Evolutionary conservation across 169 alveolate species (phyloP).

Genomic region (Babesia ovis): DNA sequence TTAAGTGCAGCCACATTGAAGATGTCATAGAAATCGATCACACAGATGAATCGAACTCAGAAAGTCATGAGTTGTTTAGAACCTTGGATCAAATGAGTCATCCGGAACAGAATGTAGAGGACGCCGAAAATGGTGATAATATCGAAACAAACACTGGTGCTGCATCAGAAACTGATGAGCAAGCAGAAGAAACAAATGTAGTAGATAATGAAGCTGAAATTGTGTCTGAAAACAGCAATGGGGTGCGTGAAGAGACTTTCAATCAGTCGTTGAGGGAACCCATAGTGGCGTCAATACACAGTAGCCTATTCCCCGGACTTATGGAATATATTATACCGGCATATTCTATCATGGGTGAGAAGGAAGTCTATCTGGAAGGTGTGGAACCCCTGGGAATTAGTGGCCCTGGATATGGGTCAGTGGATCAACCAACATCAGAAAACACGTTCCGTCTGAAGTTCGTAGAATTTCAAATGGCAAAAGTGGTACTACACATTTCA

Average conservation of each 20-base stretch:
- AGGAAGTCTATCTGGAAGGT: slow-evolving; percentile 17
- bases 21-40: slow-evolving; percentile 6
- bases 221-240: neutral
- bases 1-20: slow-evolving; percentile 26
- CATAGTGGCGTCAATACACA: slow-evolving; percentile 7
- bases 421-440: slow-evolving; percentile 4
- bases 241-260: neutral
- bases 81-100: neutral
- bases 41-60: neutral
- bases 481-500: slow-evolving; percentile 8
- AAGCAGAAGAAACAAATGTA: neutral
- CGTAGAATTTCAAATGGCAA: neutral
- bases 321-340: slow-evolving; percentile 8
- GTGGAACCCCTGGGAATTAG: neutral
- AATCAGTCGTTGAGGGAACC: neutral
- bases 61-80: neutral
- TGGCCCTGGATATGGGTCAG: neutral
- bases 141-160: neutral
- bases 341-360: neutral
- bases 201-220: neutral
- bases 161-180: neutral
- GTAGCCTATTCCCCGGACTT: slow-evolving; percentile 8
- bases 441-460: slow-evolving; percentile 13
- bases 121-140: slow-evolving; percentile 8
- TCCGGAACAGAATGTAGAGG: neutral